Base-by-base conservation (phyloP, 495 filamentous ascomycete species). In the Pseudevernia furfuracea region DNA sequence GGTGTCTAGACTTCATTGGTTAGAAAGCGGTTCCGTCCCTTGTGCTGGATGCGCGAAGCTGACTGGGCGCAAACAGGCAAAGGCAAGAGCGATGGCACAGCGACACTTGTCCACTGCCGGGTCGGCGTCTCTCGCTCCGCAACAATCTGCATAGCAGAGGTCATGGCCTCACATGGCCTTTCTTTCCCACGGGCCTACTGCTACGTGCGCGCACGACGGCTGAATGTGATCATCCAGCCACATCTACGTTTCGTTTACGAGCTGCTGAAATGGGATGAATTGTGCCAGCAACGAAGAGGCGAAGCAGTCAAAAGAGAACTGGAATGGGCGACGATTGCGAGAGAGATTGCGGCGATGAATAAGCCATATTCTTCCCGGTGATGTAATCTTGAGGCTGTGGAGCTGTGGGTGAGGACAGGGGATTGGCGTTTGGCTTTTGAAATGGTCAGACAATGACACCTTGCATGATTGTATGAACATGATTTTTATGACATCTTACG, bases 121-220 rank as follows among this genome's bases (percentile, higher is more conserved):
- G 94, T 98, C 52, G 94, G 94, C 57, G 94, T 98, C 64, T 96
- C 92, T 25, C 82, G 94, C 64, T 93, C 89, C 58, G 94, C 94
- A 28, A 98, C 94, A 11, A 96, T 98, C 72, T 97, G 94, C 76
- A 97, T 98, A 70, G 94, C 94, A 39, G 92, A 97, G 75, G 93
- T 97, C 28, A 98, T 98, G 94, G 83, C 87, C 17, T 79, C 85
- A 10, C 72, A 88, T 37, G 79, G 84, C 36, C 77, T 97, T 57
- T 94, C 91, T 5, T 96, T 97, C 71, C 91, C 94, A 21, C 82
- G 90, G 55, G 94, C 94, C 56, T 98, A 98, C 74, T 98, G 94
- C 74, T 98, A 90, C 75, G 94, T 98, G 34, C 87, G 94, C 3
- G 94, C 94, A 44, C 83, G 94, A 44, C 82, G 94, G 37, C 82